Base-by-base conservation (phyloP, 192 early-diverging fungal species). In the Entophlyctis luteolus region DNA sequence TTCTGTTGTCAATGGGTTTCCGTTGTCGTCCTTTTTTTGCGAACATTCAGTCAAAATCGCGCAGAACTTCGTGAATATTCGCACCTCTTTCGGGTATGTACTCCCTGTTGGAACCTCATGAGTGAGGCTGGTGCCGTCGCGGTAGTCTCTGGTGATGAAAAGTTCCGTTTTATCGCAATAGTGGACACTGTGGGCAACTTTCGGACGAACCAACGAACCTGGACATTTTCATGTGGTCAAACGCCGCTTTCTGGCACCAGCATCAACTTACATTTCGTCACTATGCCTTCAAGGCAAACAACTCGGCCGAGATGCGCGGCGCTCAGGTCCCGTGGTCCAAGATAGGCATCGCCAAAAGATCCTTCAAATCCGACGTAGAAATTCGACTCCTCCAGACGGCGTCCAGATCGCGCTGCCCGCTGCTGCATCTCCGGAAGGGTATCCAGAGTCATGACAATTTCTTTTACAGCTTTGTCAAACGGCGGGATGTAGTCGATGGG, bases 271-370 rank as follows among this genome's bases (percentile, higher is more conserved):
- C 96, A 99, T 65, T 91, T 88, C 12, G 96, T 98, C 25, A 99
- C 96, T 65, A 99, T 99, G 48, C 93, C 97, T 77, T 99, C 95
- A 25, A 99, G 72, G 55, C 92, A 94, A 34, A 99, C 85, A 52
- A 95, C 82, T 74, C 87, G 89, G 35, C 95, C 94, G 25, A 99
- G 66, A 37, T 87, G 86, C 48, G 71, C 75, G 2, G 97, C 88
- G 36, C 83, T 86, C 46, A 99, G 65, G 25, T 90, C 89, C 55
- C 97, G 82, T 23, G 95, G 96, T 53, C 88, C 91, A 65, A 96
- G 75, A 52, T 92, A 87, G 54, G 92, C 74, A 46, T 89, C 89
- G 28, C 95, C 95, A 79, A 99, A 98, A 47, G 89, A 87, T 14
- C 97, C 97, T 48, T 90, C 82, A 47, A 99, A 84, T 12, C 94